A percentile compares a stretch with the other conserved stretches of the same genome.
Conservation (phyloP, 495 filamentous ascomycete genomes). For the Penicillium cataractarum region DNA sequence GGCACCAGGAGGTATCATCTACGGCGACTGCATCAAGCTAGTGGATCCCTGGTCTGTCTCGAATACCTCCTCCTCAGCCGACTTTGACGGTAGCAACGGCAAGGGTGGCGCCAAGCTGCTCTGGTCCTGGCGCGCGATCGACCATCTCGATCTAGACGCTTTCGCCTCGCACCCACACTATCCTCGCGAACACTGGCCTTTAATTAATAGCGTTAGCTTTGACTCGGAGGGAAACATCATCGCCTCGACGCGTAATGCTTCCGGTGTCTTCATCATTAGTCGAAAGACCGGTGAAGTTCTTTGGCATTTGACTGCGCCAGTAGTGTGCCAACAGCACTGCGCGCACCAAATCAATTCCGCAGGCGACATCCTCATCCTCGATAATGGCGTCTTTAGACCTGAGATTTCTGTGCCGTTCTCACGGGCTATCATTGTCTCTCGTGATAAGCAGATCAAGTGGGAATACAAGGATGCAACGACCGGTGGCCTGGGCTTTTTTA, state of each 20-base stretch:
- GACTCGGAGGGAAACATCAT: constrained; percentile 46
- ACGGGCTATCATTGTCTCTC: constrained; percentile 42
- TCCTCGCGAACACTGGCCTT: constrained; percentile 48
- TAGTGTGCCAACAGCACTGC: constrained; percentile 50
- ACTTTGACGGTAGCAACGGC: constrained; percentile 29
- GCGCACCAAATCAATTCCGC: constrained; percentile 40
- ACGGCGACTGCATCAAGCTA: constrained; percentile 51
- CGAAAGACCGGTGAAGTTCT: constrained; percentile 41
- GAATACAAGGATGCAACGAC: constrained; percentile 47
- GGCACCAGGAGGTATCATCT: constrained; percentile 39
- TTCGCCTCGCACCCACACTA: constrained; percentile 46
- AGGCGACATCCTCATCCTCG: constrained; percentile 50
- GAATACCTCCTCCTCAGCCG: constrained; percentile 25
- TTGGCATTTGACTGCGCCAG: constrained; percentile 45
- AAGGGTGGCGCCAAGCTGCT: constrained; percentile 36
- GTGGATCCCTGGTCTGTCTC: constrained; percentile 33
- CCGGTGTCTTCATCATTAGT: constrained; percentile 46
- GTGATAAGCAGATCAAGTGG: constrained; percentile 44
- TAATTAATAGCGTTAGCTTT: constrained; percentile 47
- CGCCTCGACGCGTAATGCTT: constrained; percentile 45
- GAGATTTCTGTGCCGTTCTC: constrained; percentile 45
- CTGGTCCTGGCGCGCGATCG: constrained; percentile 49
- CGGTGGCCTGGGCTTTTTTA: constrained; percentile 48
- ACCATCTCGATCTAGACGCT: constrained; percentile 37
- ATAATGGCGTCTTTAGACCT: constrained; percentile 50